Evolutionary conservation across 208 protist species (phyloP), one percentile per base, ranked within the genome.

Genomic region (Trypanosoma scelopori): DNA sequence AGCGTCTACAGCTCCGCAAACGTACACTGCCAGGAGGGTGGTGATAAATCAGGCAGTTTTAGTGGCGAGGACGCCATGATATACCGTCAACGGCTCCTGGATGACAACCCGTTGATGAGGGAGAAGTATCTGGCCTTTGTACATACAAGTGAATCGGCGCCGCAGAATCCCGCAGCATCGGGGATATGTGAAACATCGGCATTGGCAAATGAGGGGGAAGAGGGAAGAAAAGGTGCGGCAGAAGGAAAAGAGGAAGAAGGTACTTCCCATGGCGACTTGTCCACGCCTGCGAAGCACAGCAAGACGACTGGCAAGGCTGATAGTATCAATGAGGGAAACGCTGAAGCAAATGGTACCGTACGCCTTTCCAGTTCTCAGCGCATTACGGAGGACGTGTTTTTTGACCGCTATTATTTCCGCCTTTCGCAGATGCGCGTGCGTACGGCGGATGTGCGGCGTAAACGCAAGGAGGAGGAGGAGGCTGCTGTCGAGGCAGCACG

Each of bases 351-450:
- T 7, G 32, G 11, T 56, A 56, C 37, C 1, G 16, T 37, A 13
- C 37, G 52, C 5, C 51, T 58, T 37, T 35, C 50, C 18, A 27
- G 52, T 5, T 57, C 50, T 1, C 20, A 27, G 5, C 63, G 66
- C 22, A 55, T 93, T 1, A 78, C 49, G 6, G 81, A 87, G 55
- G 81, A 91, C 63, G 75, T 69, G n/a, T 93, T 93, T 51, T 91
- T 93, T 66, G 82, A 91, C 41, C 87, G 84, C 22, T 93, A 93
- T 73, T 91, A 91, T 64, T 91, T 93, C 61, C 84, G 84, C 25
- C 83, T 93, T n/a, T 66, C 75, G 22, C 82, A 91, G 79, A 73
- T 91, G 55, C 87, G 87, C 6, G 47, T 69, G 22, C 72, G 67
- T 37, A 66, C 76, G 42, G 58, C 78, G 20, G 69, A 67, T 45